phyloP scores from a whole-genome alignment of 2,329 filamentous ascomycete species.

The Hortaea sp. region DNA sequence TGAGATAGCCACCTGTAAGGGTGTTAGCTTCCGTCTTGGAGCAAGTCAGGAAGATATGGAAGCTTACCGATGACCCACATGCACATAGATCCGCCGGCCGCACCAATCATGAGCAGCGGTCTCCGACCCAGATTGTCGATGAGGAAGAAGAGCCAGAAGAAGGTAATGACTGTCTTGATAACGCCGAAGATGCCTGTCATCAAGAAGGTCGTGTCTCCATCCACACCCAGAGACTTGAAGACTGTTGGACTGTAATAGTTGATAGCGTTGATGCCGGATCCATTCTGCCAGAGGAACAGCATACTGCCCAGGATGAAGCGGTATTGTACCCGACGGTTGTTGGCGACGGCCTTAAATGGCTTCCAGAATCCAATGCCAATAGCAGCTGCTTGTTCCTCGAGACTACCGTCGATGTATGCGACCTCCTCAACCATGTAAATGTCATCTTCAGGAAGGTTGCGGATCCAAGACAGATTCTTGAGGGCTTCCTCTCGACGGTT shows the following conservation, averaged over 20 bases:
- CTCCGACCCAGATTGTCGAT: conserved; percentile 56
- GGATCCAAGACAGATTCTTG: conserved; percentile 50
- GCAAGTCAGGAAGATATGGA: not conserved
- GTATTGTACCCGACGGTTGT: conserved; percentile 51
- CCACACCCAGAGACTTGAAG: conserved; percentile 56
- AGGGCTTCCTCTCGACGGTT: conserved; percentile 32
- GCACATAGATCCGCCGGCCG: conserved; percentile 50
- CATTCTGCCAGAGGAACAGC: conserved; percentile 73
- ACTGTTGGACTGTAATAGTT: conserved; percentile 66
- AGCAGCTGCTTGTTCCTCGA: conserved; percentile 52
- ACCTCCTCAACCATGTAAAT: conserved; percentile 67
- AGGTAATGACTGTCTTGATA: conserved; percentile 59
- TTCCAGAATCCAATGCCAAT: conserved; percentile 67
- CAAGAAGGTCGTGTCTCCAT: conserved; percentile 48
- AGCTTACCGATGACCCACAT: conserved; percentile 48
- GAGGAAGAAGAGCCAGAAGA: conserved; percentile 59
- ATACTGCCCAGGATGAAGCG: conserved; percentile 64
- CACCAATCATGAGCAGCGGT: conserved; percentile 56
- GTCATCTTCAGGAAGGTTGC: conserved; percentile 46
- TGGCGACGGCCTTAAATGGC: conserved; percentile 50
- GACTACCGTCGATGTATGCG: conserved; percentile 56
- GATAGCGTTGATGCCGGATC: conserved; percentile 65
- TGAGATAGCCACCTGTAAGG: conserved; percentile 27
- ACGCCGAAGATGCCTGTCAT: conserved; percentile 70
- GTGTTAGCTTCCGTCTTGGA: conserved; percentile 13